These are phyloP conservation scores for Sanghuangporus baumii DNA, from an alignment of 1,284 basidiomycete genomes.

Conservation along the genomic window DNA sequence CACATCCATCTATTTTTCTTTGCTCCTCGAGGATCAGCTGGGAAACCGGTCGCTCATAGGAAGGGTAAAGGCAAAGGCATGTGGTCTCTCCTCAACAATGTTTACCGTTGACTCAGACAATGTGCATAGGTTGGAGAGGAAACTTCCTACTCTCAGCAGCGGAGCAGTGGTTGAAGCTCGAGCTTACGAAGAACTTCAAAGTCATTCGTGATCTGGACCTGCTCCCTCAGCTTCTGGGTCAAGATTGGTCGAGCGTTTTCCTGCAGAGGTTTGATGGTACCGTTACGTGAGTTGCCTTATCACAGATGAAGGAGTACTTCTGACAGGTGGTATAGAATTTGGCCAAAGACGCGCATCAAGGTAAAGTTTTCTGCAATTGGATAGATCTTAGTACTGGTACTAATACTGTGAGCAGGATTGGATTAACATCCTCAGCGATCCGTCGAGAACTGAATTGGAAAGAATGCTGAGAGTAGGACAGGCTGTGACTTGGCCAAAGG, in stretches of 20 bases:
- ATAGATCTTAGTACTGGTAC: constrained; percentile 10
- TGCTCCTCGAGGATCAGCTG: constrained; percentile 88
- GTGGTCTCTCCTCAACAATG: background rate
- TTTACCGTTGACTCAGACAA: background rate
- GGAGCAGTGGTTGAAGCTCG: constrained; percentile 91
- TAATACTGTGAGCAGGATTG: constrained; percentile 54
- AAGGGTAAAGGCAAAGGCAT: constrained; percentile 72
- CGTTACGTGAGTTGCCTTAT: constrained; percentile 56
- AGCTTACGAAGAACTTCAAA: constrained; percentile 94
- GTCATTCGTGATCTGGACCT: constrained; percentile 92
- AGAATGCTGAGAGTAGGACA: constrained; percentile 85
- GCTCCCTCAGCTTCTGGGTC: constrained; percentile 82
- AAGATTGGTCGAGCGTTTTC: constrained; percentile 95
- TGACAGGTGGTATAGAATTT: constrained; percentile 52
- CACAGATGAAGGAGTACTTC: constrained; percentile 26
- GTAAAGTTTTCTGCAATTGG: constrained; percentile 34
- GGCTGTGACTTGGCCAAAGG: constrained; percentile 93
- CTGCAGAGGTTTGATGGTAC: constrained; percentile 82
- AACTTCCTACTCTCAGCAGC: constrained; percentile 91
- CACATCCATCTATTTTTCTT: constrained; percentile 99
- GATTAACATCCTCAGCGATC: constrained; percentile 80
- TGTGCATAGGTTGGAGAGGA: constrained; percentile 79
- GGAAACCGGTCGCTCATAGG: constrained; percentile 87
- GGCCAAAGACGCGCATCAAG: constrained; percentile 75
- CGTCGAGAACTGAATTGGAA: constrained; percentile 70